These are phyloP conservation scores for Amphichorda felina DNA, from an alignment of 2,329 filamentous ascomycete genomes.

Conservation along the genomic window DNA sequence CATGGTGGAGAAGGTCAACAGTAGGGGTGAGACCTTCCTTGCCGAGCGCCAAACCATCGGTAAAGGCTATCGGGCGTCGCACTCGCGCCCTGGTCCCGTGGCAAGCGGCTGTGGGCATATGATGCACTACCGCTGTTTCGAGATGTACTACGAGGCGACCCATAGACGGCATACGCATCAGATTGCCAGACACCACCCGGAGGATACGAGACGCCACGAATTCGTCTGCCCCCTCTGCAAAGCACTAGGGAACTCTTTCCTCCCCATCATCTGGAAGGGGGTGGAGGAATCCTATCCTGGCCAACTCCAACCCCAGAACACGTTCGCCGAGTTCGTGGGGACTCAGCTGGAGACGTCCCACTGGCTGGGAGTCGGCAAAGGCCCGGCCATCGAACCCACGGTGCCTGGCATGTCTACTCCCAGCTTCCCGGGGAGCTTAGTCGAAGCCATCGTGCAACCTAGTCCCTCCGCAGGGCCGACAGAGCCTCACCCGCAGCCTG, in stretches of 20 bases:
- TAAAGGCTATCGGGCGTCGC: conserved; percentile 69
- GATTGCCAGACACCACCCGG: conserved; percentile 88
- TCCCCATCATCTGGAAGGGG: conserved; percentile 92
- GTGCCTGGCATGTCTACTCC: conserved; percentile 18
- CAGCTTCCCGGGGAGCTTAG: conserved; percentile 23
- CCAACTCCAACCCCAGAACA: conserved; percentile 44
- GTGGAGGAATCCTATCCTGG: conserved; percentile 76
- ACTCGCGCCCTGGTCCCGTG: conserved; percentile 62
- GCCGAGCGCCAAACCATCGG: conserved; percentile 74
- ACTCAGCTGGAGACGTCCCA: not conserved
- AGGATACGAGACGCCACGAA: conserved; percentile 66
- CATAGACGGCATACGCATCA: conserved; percentile 77
- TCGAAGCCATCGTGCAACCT: conserved; percentile 24
- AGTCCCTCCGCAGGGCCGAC: conserved; percentile 22
- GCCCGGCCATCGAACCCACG: not conserved
- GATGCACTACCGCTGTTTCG: conserved; percentile 96
- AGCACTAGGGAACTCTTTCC: conserved; percentile 85
- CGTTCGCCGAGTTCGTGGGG: conserved; percentile 60
- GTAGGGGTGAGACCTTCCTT: conserved; percentile 57
- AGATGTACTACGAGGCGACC: conserved; percentile 79
- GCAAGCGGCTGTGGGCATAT: conserved; percentile 92
- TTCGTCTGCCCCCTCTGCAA: conserved; percentile 97
- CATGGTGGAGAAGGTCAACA: conserved; percentile 62
- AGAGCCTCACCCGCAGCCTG: no score
- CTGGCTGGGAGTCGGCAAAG: conserved; percentile 1